phyloP scores from a whole-genome alignment of 2,329 filamentous ascomycete species.

The Calonectria pseudoturangicola region DNA sequence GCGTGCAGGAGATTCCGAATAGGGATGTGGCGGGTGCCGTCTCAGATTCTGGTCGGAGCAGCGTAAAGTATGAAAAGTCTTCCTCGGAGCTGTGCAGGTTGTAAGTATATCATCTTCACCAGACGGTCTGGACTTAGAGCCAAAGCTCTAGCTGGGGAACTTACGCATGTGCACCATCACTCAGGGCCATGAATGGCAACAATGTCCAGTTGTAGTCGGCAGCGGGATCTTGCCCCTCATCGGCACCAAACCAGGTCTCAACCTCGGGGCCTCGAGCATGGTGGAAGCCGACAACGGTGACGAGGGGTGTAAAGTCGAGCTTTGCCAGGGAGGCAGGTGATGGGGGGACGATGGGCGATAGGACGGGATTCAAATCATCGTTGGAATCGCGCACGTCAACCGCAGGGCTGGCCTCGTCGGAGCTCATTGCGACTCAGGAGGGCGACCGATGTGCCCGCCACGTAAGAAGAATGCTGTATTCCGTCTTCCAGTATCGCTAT shows the following conservation, averaged over 20 bases:
- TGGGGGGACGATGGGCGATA: slow-evolving; percentile 58
- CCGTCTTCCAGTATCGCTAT: slow-evolving; percentile 42
- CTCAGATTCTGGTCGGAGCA: slow-evolving; percentile 78
- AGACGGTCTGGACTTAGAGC: background rate
- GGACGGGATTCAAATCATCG: slow-evolving; percentile 55
- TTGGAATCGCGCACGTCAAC: slow-evolving; percentile 49
- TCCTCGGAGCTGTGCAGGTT: slow-evolving; percentile 80
- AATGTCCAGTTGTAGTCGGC: slow-evolving; percentile 91
- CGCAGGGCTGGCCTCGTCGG: slow-evolving; percentile 51
- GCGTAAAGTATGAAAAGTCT: slow-evolving; percentile 99
- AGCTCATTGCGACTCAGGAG: slow-evolving; percentile 53
- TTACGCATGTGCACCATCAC: slow-evolving; percentile 95
- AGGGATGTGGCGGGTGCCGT: slow-evolving; percentile 82
- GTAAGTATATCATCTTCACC: slow-evolving; percentile 41
- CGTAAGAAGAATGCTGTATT: slow-evolving; percentile 36
- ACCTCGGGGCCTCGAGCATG: slow-evolving; percentile 93
- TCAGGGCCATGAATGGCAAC: slow-evolving; percentile 96
- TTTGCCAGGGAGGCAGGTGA: slow-evolving; percentile 57
- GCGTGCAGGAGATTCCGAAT: slow-evolving; percentile 96
- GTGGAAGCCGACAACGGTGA: slow-evolving; percentile 89
- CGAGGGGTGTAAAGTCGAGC: slow-evolving; percentile 77
- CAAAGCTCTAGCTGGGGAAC: slow-evolving; percentile 56
- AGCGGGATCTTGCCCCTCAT: slow-evolving; percentile 85
- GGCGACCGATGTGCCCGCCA: slow-evolving; percentile 29
- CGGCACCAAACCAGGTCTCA: slow-evolving; percentile 89